phyloP scores from a whole-genome alignment of 2,329 filamentous ascomycete species.

The Colletotrichum chlorophyti region DNA sequence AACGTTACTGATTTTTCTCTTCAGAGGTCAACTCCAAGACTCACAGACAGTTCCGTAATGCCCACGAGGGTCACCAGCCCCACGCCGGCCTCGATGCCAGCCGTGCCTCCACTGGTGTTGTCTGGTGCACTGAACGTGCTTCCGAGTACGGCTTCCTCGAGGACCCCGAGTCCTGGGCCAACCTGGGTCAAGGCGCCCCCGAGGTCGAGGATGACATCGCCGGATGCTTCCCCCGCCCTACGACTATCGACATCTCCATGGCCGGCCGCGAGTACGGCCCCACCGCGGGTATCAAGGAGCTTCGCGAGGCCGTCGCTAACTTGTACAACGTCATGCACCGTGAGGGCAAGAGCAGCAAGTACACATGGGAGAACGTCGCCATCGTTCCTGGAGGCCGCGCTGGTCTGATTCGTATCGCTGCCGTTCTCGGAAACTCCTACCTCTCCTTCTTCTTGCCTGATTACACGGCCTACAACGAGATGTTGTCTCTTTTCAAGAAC shows the following conservation, averaged over 20 bases:
- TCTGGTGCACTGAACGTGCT: constrained; percentile 90
- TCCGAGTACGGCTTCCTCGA: constrained; percentile 89
- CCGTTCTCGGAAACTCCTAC: constrained; percentile 90
- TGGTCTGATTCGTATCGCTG: constrained; percentile 92
- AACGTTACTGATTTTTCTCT: constrained; percentile 25
- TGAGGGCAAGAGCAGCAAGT: constrained; percentile 84
- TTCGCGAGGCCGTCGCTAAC: constrained; percentile 86
- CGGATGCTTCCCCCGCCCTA: constrained; percentile 85
- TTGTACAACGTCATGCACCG: constrained; percentile 95
- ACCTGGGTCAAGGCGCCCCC: constrained; percentile 91
- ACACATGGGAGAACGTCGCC: constrained; percentile 97
- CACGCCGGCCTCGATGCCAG: constrained; percentile 91
- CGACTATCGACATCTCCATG: constrained; percentile 77
- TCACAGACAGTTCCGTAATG: constrained; percentile 87
- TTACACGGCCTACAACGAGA: constrained; percentile 97
- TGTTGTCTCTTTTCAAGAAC: constrained; percentile 94
- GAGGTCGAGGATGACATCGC: constrained; percentile 93
- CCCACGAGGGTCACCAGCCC: constrained; percentile 88
- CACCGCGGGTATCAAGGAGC: constrained; percentile 89
- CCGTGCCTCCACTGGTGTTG: constrained; percentile 88
- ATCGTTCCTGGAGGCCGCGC: constrained; percentile 94
- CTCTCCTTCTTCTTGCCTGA: constrained; percentile 94
- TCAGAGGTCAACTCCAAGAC: constrained; percentile 82
- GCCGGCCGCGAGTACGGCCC: constrained; percentile 89
- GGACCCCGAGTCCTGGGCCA: constrained; percentile 84